Base-by-base conservation (phyloP, 768 basidiomycete genomes). In the Tricholoma bakamatsutake region DNA sequence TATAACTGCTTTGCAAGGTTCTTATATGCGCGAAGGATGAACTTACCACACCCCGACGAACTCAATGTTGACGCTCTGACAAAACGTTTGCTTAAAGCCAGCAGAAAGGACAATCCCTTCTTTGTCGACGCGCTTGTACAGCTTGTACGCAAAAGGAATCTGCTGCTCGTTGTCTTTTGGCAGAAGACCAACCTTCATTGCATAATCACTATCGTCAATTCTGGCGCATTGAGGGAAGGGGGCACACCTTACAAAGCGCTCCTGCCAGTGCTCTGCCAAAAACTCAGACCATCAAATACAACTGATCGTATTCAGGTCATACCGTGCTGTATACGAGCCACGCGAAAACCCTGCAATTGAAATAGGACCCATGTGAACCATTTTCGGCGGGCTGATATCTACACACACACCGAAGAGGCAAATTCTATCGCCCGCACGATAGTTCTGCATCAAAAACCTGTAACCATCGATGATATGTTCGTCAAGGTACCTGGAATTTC, bases 11-110 rank as follows among this genome's bases (percentile, higher is more conserved):
- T 39, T 12, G 21, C 6, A 40, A 5, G 33, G 21, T 21, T n/a
- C 33, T 34, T 12, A 10, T 6, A 15, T 34, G 35, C 4, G 28
- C 35, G 27, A 50, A 30, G 48, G 39, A 1, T 33, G 18, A 39
- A 61, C 79, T 24, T 60, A 88, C 88, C 88, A 92, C 47, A 89
- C 83, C 1, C 90, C 90, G 47, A 93, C 67, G 53, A 92, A 92
- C 12, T 90, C 86, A n/a, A 92, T 76, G 17, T 76, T 70, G 6
- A 91, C 85, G n/a, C 71, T 67, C 33, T 74, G 79, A 52, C 82
- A 87, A 65, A 88, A 93, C 0, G 85, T 86, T 58, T 75, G 64
- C 69, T 90, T 92, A 69, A 89, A 93, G 9, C 85, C 84, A 2
- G 76, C 76, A 11, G 81, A 80, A 11, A 88, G 67, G 21, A 68